Base-by-base conservation (phyloP, 257 asterid genomes). In the Rhazya stricta region DNA sequence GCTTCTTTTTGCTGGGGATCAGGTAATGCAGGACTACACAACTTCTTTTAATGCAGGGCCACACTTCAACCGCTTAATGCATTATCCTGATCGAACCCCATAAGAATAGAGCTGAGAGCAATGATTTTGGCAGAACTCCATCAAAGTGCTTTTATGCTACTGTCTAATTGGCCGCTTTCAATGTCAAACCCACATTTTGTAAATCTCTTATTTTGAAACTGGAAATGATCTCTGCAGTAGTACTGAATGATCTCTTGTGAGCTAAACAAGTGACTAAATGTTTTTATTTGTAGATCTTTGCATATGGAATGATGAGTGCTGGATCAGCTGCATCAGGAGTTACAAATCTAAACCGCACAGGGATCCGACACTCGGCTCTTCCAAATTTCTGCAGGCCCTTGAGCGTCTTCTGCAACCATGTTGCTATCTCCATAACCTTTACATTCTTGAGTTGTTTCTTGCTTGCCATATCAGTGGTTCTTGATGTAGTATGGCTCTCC, bases 261-360 rank as follows among this genome's bases (percentile, higher is more conserved):
- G 7, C 48, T 39, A 5, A 23, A 65, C 70, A 36, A 18, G 27
- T 34, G 27, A 29, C 16, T 60, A 60, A 60, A 11, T 16, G 67
- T 30, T 13, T 41, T 67, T 8, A 29, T 10, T 32, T 27, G 27
- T 34, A 93, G 98, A 74, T 93, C 57, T 87, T 93, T 79, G 91
- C 93, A 5, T 90, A 82, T 67, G 96, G 88, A 3, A 58, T 86
- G 92, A 88, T 94, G 88, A 90, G 98, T 42, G 98, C 94, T 16
- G 97, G 92, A 82, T 93, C 98, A 32, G 97, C 98, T 21, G 92
- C 97, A 16, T 84, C 96, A 0, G 96, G 98, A 0, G 96, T 91
- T 0, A 87, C 96, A 43, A 94, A 86, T 79, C 82, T 94, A 79
- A 94, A 94, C 76, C 89, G 91, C 2, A 86, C 96, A 0, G 98